Evolutionary conservation across 352 stramenopile species (phyloP), one percentile per base, ranked within the genome.

Genomic region (Phytophthora megakarya): DNA sequence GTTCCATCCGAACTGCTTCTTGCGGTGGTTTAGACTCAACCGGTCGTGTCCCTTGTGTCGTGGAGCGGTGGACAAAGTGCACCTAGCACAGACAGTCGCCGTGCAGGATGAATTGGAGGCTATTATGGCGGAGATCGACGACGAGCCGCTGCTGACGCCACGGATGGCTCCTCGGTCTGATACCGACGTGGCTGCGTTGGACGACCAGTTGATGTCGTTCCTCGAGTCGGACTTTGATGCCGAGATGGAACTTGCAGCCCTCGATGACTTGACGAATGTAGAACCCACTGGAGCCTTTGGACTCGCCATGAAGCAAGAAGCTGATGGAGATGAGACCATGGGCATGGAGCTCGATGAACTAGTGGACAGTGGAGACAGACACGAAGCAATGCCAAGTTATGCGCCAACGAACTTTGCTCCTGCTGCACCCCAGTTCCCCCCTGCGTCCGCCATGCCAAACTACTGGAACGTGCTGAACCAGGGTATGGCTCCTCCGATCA

Each of bases 391-490:
- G 18, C 15, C 42, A 9, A 25, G n/a, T 42, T 50, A 47, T 19
- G 33, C 28, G 9, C 37, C 65, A 38, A 63, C 1, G 19, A 66
- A 57, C 32, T 67, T 68, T 30, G 54, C 73, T 19, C 42, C 62
- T 3, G 44, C 63, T 3, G 26, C 54, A 11, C 53, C 68, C 5
- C 73, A 69, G 61, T 93, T 88, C 57, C 74, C 78, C 2, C 74
- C 86, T 18, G 74, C 82, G 30, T 91, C 86, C 19, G 84, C 86
- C 8, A 81, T 91, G 71, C 86, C 86, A 5, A 90, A 93, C 69
- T 94, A 94, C 58, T 94, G 86, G 86, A 92, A 93, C 66, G 84
- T 94, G 37, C 49, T 94, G 52, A 92, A 92, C 62, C 79, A 94
- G 44, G 81, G 76, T 0, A 69, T 89, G 16, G 61, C 72, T 1